Conservation (phyloP, 345 rosid species). For the Populus alba region DNA sequence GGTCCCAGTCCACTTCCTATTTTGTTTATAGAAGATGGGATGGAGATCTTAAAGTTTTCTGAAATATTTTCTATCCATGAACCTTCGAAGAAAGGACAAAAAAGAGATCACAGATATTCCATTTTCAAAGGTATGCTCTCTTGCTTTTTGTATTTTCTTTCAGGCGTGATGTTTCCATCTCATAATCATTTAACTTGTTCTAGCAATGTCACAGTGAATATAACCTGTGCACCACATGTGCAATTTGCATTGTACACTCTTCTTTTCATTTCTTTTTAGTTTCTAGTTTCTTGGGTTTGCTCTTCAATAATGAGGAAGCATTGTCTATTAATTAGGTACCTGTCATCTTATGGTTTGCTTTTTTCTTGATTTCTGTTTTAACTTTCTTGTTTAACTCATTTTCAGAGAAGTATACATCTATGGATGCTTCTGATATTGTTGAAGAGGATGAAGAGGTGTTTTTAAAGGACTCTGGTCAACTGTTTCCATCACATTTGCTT, state of each 20-base stretch:
- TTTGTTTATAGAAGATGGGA: slow-evolving; percentile 78
- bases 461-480: slow-evolving; percentile 53
- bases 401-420: slow-evolving; percentile 58
- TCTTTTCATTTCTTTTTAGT: background rate
- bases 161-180: background rate
- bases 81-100: slow-evolving; percentile 58
- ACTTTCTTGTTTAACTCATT: slow-evolving; percentile 11
- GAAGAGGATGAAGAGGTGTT: slow-evolving; percentile 91
- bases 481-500: slow-evolving; percentile 34
- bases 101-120: slow-evolving; percentile 58
- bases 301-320: background rate
- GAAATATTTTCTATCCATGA: slow-evolving; percentile 91
- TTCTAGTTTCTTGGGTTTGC: background rate
- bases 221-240: too few species aligned
- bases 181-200: background rate
- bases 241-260: background rate
- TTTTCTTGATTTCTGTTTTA: background rate
- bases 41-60: slow-evolving; percentile 83
- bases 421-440: slow-evolving; percentile 59
- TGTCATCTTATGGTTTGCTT: background rate
- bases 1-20: slow-evolving; percentile 65
- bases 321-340: background rate
- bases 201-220: background rate
- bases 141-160: slow-evolving; percentile 9
- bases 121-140: slow-evolving; percentile 59